phyloP scores from a whole-genome alignment of 148 eudicot genomes.

The Bassia scoparia region DNA sequence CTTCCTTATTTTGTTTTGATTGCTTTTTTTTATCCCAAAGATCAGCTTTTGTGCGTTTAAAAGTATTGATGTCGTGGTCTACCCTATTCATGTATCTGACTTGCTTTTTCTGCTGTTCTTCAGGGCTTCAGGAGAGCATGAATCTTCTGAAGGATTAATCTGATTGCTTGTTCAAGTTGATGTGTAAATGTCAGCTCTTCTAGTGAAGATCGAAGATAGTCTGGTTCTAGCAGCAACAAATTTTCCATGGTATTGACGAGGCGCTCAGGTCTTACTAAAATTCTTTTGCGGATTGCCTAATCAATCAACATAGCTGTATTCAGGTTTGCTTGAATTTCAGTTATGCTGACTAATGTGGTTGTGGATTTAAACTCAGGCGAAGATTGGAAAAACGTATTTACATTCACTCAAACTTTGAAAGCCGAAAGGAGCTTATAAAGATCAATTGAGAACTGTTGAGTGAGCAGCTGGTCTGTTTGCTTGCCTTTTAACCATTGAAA shows the following conservation, averaged over 20 bases:
- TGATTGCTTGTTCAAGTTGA: conserved; percentile 99
- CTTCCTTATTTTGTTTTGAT: no score
- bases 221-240: conserved; percentile 99
- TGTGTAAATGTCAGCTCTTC: conserved; percentile 71
- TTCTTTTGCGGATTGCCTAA: no score
- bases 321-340: neutral
- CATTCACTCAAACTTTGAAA: conserved; percentile 89
- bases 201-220: conserved; percentile 97
- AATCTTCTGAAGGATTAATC: conserved; percentile 98
- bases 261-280: no score
- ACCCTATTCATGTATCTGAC: conserved; percentile 7
- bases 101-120: conserved; percentile 3
- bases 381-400: conserved; percentile 94
- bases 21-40: no score
- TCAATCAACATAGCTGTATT: no score
- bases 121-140: conserved; percentile 99
- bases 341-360: conserved; percentile 5
- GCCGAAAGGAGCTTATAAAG: conserved; percentile 89
- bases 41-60: no score
- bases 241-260: conserved; percentile 27
- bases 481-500: neutral
- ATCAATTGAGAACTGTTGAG: conserved; percentile 96
- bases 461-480: conserved; percentile 21
- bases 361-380: conserved; percentile 54
- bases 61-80: no score